Evolutionary conservation across 2,329 filamentous ascomycete genomes (phyloP).

Genomic region (Aspergillus phoenicis): DNA sequence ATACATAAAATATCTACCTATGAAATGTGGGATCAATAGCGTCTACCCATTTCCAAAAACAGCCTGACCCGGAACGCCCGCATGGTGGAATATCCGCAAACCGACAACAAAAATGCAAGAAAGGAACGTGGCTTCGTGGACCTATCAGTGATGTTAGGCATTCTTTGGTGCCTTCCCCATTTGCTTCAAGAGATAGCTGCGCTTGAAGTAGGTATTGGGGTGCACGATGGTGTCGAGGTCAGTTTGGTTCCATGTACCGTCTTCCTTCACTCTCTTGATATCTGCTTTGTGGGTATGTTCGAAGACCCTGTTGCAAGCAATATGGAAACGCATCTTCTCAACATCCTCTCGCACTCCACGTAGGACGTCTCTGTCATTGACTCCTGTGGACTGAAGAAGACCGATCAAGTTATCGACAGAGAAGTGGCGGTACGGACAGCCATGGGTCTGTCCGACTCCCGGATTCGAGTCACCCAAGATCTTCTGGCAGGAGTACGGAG

Average conservation of each 20-base stretch:
- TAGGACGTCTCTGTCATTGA: conserved; percentile 75
- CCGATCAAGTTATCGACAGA: conserved; percentile 79
- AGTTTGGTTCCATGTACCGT: conserved; percentile 68
- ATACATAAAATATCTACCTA: conserved; percentile 10
- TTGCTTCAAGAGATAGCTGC: conserved; percentile 86
- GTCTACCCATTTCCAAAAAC: conserved; percentile 7
- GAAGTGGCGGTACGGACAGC: conserved; percentile 96
- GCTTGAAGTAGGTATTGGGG: conserved; percentile 97
- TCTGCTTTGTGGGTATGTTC: conserved; percentile 81
- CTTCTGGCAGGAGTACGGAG: conserved; percentile 91
- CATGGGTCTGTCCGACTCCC: conserved; percentile 83
- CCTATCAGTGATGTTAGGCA: conserved; percentile 41
- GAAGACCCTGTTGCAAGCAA: conserved; percentile 96
- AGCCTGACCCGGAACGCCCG: conserved; percentile 19
- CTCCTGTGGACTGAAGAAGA: conserved; percentile 75
- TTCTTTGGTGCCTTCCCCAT: conserved; percentile 58
- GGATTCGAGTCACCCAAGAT: conserved; percentile 88
- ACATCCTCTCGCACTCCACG: conserved; percentile 86
- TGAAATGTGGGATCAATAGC: conserved; percentile 3
- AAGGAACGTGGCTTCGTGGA: conserved; percentile 54
- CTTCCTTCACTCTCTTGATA: conserved; percentile 74
- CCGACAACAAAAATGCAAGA: conserved; percentile 21
- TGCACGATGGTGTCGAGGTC: conserved; percentile 95
- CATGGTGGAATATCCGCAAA: conserved; percentile 8
- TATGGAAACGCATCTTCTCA: conserved; percentile 83